Evolutionary conservation across 169 alveolate genomes (phyloP).

Genomic region (Plasmodium berghei): DNA sequence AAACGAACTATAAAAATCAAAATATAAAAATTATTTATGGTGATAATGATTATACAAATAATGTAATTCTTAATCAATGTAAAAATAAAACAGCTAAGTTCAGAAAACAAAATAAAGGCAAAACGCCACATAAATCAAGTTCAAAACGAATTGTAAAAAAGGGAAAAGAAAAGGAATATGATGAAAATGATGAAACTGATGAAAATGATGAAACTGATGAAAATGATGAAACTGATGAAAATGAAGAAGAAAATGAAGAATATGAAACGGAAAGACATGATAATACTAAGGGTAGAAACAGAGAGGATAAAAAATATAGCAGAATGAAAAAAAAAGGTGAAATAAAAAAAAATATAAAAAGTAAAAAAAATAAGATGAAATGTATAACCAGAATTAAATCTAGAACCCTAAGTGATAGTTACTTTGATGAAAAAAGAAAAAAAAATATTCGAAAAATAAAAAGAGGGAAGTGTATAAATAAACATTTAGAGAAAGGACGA

Average conservation of each 20-base stretch:
- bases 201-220: conserved; percentile 8
- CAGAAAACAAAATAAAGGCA: conserved; percentile 12
- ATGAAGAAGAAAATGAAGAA: conserved; percentile 3
- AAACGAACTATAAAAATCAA: conserved; percentile 58
- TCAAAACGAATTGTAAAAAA: not conserved
- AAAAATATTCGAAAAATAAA: conserved; percentile 14
- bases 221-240: not conserved
- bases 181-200: not conserved
- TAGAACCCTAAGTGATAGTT: conserved; percentile 51
- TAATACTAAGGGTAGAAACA: not conserved
- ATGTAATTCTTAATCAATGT: no score
- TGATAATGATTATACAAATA: conserved; percentile 11
- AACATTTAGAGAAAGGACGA: not conserved
- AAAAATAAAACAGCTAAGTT: conserved; percentile 13
- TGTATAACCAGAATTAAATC: conserved; percentile 4
- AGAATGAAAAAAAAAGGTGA: not conserved
- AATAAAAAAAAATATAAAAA: conserved; percentile 4
- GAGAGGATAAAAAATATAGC: not conserved
- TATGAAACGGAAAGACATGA: not conserved
- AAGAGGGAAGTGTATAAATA: not conserved
- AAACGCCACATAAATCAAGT: not conserved
- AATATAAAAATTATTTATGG: conserved; percentile 72
- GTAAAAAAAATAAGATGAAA: conserved; percentile 10
- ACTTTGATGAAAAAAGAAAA: conserved; percentile 23
- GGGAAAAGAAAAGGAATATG: not conserved